A percentile compares a stretch with the other conserved stretches of the same genome.
phyloP scores from a whole-genome alignment of 495 filamentous ascomycete species.

The Talaromyces wortmannii region DNA sequence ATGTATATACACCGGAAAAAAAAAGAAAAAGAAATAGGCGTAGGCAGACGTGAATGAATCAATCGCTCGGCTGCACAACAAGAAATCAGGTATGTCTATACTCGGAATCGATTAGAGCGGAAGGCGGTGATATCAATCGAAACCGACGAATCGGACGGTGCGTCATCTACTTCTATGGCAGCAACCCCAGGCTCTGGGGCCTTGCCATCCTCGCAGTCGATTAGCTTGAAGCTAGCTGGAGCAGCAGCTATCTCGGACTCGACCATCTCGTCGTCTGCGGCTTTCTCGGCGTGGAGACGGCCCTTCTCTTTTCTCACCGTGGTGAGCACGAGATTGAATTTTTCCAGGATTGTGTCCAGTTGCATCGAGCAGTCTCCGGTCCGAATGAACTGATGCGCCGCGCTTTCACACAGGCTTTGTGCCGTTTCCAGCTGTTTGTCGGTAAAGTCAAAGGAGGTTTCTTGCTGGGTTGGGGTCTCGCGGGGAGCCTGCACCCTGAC shows the following conservation, averaged over 20 bases:
- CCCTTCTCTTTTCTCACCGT: constrained; percentile 32
- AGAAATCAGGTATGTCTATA: neutral
- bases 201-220: constrained; percentile 5
- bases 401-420: constrained; percentile 74
- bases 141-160: constrained; percentile 24
- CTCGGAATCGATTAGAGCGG: constrained; percentile 21
- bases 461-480: constrained; percentile 7
- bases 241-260: neutral
- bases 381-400: constrained; percentile 79
- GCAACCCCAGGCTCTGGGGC: constrained; percentile 3
- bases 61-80: neutral
- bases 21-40: too few relatives aligned
- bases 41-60: neutral
- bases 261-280: constrained; percentile 14
- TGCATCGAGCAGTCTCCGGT: constrained; percentile 74
- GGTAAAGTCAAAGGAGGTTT: constrained; percentile 54
- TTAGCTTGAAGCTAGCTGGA: constrained; percentile 11
- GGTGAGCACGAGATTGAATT: constrained; percentile 36
- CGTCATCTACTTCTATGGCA: constrained; percentile 39
- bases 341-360: constrained; percentile 57
- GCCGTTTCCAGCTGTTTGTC: constrained; percentile 73
- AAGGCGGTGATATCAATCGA: constrained; percentile 37
- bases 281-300: constrained; percentile 28
- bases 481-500: neutral
- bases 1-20: too few relatives aligned